Percentiles rank a stretch among this genome's conserved stretches.
These are phyloP conservation scores for Colletotrichum caudatum DNA, from an alignment of 2,329 filamentous ascomycete genomes.

Conservation along the genomic window DNA sequence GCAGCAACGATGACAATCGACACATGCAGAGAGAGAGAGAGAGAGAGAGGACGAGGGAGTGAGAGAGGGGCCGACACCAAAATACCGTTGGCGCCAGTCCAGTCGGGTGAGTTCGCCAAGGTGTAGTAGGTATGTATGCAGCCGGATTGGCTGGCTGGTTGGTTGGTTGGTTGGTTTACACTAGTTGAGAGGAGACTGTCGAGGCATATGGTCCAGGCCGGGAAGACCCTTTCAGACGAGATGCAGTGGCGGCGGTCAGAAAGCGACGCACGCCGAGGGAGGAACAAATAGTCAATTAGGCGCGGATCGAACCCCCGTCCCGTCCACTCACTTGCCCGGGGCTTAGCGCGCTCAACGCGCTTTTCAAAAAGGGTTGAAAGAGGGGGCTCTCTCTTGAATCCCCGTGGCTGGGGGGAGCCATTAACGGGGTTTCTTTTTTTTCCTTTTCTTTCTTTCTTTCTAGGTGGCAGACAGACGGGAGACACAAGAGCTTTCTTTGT, in stretches of 20 bases:
- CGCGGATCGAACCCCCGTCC: conserved; percentile 15
- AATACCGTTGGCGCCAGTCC: background rate
- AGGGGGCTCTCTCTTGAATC: too few relatives aligned
- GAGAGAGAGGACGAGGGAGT: too few relatives aligned
- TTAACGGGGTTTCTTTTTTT: background rate
- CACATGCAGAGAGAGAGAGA: background rate
- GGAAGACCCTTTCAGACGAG: conserved; percentile 31
- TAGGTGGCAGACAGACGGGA: background rate
- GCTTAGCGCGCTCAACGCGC: conserved; percentile 18
- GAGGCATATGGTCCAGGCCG: conserved; percentile 3
- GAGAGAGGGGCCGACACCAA: background rate
- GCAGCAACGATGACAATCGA: background rate
- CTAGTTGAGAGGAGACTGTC: background rate
- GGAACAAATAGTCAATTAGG: conserved; percentile 14
- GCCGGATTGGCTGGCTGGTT: too few relatives aligned
- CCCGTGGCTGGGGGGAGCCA: too few relatives aligned
- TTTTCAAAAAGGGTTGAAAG: background rate
- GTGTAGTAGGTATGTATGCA: background rate
- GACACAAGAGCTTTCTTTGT: background rate
- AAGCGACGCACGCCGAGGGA: background rate
- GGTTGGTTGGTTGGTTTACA: too few relatives aligned
- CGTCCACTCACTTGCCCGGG: conserved; percentile 9
- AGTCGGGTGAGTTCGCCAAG: conserved; percentile 24
- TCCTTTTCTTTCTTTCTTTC: too few relatives aligned
- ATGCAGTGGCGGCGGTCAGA: conserved; percentile 36